Base-by-base conservation (phyloP, 768 basidiomycete species). In the Suillus occidentalis region DNA sequence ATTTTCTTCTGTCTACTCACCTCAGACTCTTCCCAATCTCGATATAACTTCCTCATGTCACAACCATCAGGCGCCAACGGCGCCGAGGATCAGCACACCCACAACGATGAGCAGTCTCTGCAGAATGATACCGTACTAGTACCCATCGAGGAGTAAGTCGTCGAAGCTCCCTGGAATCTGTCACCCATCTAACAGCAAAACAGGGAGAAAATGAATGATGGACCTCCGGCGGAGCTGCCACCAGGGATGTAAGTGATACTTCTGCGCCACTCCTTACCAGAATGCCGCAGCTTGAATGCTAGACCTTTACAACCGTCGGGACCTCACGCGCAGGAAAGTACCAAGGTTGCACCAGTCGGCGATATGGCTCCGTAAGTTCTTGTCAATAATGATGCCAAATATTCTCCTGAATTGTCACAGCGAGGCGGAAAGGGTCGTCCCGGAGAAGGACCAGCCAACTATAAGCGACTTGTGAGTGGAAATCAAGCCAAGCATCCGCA, bases 21-120 rank as follows among this genome's bases (percentile, higher is more conserved):
- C 7, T 31, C 52, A 34, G 18, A 53, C 31, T 31, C 18, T 53
- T 31, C 31, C 9, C 4, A 18, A 18, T 12, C 4, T 28, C 25
- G 16, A 16, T 52, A 36, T 36, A 7, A 36, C 34, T 98, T 64
- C 31, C 10, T 55, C 18, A 55, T 55, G 53, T 55, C 53, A 55
- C 18, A 14, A 55, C 10, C 53, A 55, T 34, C 53, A 34, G 10
- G 10, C 31, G 6, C 18, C 18, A 2, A n/a, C 31, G 1, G 18
- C 20, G 5, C 9, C 5, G 9, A 10, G 10, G 10, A 20, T 55
- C 31, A 20, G 5, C 31, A 10, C 53, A 3, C 20, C 9, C 8
- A 34, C 18, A 20, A 31, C 20, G 20, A 20, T 31, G 31, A 20
- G 10, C 31, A 12, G 1, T 18, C 31, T 55, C 10, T 9, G 10